These are phyloP conservation scores for Prosopis cineraria DNA, from an alignment of 306 rosid species.

Conservation along the genomic window DNA sequence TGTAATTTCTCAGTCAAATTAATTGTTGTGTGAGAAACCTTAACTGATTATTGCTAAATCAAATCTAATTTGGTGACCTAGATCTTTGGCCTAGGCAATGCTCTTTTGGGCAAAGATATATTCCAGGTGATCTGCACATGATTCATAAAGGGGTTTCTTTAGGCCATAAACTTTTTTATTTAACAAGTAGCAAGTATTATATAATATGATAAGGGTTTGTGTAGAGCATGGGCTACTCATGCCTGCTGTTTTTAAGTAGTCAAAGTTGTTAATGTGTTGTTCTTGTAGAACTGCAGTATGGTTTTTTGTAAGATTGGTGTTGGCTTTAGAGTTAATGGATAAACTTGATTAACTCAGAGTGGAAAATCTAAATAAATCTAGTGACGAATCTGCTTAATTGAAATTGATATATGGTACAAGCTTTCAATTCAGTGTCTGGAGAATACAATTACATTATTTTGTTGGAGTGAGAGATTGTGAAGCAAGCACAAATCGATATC, in stretches of 20 bases:
- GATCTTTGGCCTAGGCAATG: conserved; percentile 6
- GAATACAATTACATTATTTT: background rate
- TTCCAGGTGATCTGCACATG: conserved; percentile 2
- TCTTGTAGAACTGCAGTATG: conserved; percentile 22
- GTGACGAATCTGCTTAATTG: background rate
- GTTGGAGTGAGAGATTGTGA: background rate
- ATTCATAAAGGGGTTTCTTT: conserved; percentile 24
- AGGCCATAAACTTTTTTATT: conserved; percentile 1
- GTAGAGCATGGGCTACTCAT: background rate
- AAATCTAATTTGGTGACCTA: conserved; percentile 23
- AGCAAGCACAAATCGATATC: background rate
- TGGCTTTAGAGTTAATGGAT: conserved; percentile 16
- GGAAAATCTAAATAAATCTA: background rate
- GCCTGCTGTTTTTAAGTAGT: conserved; percentile 27
- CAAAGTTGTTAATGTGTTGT: conserved; percentile 23
- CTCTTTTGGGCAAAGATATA: conserved; percentile 18
- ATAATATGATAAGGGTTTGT: conserved; percentile 1
- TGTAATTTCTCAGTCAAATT: conserved; percentile 25
- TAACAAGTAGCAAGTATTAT: conserved; percentile 5
- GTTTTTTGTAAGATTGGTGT: background rate
- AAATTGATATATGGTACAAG: background rate
- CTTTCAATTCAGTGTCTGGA: background rate
- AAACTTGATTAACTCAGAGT: background rate
- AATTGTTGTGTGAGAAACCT: conserved; percentile 13
- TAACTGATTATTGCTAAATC: conserved; percentile 25